Conservation (phyloP, 225 moss, liverwort and hornwort genomes). For the Marchantia polymorpha region DNA sequence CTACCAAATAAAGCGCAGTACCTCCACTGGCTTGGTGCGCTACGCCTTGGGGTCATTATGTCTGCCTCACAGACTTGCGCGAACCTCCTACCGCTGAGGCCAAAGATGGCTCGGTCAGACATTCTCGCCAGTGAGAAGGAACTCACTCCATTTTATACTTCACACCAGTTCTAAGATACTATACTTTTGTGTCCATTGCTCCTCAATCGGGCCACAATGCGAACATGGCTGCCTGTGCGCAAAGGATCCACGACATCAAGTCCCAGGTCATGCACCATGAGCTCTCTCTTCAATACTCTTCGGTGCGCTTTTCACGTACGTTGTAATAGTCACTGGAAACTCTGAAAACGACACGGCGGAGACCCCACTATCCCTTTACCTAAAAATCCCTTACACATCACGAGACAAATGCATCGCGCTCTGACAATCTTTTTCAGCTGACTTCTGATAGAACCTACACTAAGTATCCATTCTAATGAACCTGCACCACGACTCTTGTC, state of each 20-base stretch:
- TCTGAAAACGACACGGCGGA: not conserved
- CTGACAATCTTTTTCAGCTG: not conserved
- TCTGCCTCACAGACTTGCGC: not conserved
- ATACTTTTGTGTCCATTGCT: not conserved
- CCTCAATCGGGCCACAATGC: not conserved
- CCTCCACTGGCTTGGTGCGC: not conserved
- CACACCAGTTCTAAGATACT: not conserved
- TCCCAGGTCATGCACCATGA: not conserved
- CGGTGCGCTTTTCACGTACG: not conserved
- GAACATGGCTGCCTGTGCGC: not conserved
- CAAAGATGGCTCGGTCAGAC: not conserved
- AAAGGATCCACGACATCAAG: not conserved
- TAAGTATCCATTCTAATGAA: no score
- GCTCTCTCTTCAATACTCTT: no score
- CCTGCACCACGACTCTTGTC: no score
- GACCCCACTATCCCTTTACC: not conserved
- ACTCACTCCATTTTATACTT: not conserved
- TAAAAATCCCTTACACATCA: not conserved
- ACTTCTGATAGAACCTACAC: not conserved
- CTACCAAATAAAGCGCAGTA: not conserved
- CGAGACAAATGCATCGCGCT: not conserved
- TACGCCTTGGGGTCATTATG: not conserved
- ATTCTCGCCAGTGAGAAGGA: not conserved
- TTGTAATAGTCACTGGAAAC: not conserved
- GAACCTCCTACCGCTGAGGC: not conserved